Base-by-base conservation (phyloP, 2,329 filamentous ascomycete species). In the Ramularia collo-cygni region DNA sequence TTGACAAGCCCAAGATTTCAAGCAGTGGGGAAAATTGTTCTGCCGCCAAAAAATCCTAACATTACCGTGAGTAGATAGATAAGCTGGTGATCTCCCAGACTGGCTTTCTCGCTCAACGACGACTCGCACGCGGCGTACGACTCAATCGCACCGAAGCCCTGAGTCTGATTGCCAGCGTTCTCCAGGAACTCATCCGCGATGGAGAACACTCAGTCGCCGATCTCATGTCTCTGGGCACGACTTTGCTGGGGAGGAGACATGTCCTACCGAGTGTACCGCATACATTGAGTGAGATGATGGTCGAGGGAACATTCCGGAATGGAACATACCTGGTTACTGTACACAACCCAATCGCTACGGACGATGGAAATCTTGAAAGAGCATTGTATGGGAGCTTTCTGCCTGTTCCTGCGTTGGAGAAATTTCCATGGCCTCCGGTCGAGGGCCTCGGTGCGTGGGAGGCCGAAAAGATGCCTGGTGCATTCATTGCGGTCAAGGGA, bases 131-230 rank as follows among this genome's bases (percentile, higher is more conserved):
- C 56, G 90, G 90, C 37, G 80, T 95, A 38, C 83, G 81, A 60
- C 70, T 96, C 54, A 96, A 96, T 60, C 87, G 95, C 68, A 74
- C 83, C 21, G 90, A 96, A 70, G 87, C 90, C 46, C 81, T 79
- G 51, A 83, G 83, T 18, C 75, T 89, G 51, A 93, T 95, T 57
- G 81, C 89, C 47, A 88, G 78, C 60, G 89, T 89, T 63, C 75
- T 96, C 35, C 90, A 95, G 64, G 90, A 96, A 75, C 81, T 95
- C 56, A 93, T 96, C 63, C 89, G 90, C 63, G 90, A 96, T 90
- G 90, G 90, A 60, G 80, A 83, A 53, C 86, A 95, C 68, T 84
- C 77, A 10, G 90, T 96, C 38, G 83, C 89, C 28, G 88, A 95
- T 63, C 85, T 96, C 60, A 96, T 96, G 89, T 71, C 79, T 46